Evolutionary conservation across 306 rosid genomes (phyloP), one percentile per base, ranked within the genome.

Genomic region (Malus orientalis): DNA sequence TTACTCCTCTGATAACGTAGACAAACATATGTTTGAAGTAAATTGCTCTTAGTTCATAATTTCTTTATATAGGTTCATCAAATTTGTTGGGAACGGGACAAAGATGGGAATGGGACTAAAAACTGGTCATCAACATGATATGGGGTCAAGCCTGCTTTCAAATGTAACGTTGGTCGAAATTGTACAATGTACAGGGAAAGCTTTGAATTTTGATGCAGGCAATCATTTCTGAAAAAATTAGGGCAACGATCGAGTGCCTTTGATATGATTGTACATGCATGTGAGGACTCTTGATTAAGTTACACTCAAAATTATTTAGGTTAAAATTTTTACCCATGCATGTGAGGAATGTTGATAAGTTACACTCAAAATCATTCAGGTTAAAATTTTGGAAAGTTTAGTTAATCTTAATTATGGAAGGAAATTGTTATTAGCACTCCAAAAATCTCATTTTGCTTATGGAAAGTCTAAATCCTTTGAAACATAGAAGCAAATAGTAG

Each of bases 381-480:
- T 8, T 40, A 40, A 9, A 40, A 40, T 40, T 40, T 40, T 8
- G 2, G 2, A 36, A 36, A 40, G 11, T 9, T 5, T 40, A 40
- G 3, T 9, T 40, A 40, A 40, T 2, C 12, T 40, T 40, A 8
- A 40, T 40, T 40, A 40, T 40, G 12, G 40, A 36, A 36, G 40
- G 0, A 1, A 36, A 36, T 36, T 36, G 0, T 36, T 36, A 36
- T 36, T 1, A 7, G 0, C 2, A 36, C 0, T 36, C 0, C 2
- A 36, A 36, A 36, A 36, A 36, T 32, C 1, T 32, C 6, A 32
- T 32, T 32, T 5, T 32, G 6, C 6, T 4, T 4, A 27, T 27
- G 0, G 36, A 38, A 38, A 38, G 9, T 38, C 42, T 38, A 38
- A 38, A 38, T 38, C 53, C 18, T 47, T 47, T 18, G 4, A 47